Conservation (phyloP, 2,329 filamentous ascomycete species). For the Grosmannia clavigera region DNA sequence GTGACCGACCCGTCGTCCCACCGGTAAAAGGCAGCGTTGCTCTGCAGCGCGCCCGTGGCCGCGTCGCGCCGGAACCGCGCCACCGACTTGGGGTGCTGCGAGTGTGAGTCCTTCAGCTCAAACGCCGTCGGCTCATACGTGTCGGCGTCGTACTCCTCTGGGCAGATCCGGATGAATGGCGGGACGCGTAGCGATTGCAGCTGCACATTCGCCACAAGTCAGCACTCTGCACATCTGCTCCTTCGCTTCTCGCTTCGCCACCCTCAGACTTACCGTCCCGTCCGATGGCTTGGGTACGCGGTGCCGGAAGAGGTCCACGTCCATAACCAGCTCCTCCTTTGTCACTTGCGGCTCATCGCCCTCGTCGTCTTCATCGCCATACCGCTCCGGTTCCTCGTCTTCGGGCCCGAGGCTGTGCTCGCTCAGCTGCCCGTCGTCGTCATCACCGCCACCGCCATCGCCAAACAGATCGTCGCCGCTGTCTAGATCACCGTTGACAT, state of each 20-base stretch:
- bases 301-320: constrained; percentile 55
- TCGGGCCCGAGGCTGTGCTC: constrained; percentile 49
- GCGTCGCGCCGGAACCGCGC: constrained; percentile 58
- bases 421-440: constrained; percentile 48
- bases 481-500: constrained; percentile 1
- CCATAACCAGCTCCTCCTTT: constrained; percentile 46
- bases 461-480: constrained; percentile 13
- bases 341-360: constrained; percentile 30
- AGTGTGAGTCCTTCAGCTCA: constrained; percentile 38
- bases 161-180: constrained; percentile 57
- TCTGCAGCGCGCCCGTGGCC: constrained; percentile 53
- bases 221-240: constrained; percentile 1
- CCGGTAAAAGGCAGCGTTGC: constrained; percentile 61
- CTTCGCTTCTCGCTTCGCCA: too few relatives aligned
- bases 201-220: constrained; percentile 23
- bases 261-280: constrained; percentile 42
- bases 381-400: constrained; percentile 26
- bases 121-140: constrained; percentile 50
- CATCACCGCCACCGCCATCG: constrained; percentile 34
- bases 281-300: constrained; percentile 58
- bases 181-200: constrained; percentile 60
- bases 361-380: constrained; percentile 29
- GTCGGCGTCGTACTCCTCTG: constrained; percentile 52
- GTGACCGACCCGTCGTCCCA: constrained; percentile 75
- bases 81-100: constrained; percentile 49